Evolutionary conservation across 495 filamentous ascomycete species (phyloP), one percentile per base, ranked within the genome.

Genomic region (Neurospora sp.): DNA sequence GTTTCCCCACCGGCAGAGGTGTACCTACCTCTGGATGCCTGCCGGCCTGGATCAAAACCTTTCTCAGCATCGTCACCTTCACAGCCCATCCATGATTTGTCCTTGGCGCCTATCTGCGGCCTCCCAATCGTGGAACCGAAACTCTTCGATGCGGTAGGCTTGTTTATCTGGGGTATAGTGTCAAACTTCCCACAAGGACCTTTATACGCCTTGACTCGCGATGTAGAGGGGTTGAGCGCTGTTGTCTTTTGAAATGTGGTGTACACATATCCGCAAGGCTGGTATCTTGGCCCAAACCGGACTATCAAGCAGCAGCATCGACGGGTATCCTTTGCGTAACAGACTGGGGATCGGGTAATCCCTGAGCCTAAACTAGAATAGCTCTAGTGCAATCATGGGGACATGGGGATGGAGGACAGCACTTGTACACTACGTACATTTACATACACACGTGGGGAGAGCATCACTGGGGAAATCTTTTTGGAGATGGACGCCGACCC

Each of bases 191-290:
- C 19, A 45, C 34, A 40, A 19, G 7, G 2, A n/a, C 34, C 36
- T 28, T n/a, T 69, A 36, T 37, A 31, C 74, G 74, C 72, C 72
- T 70, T 69, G 34, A 38, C 66, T 72, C 75, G 54, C 7, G 5
- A 62, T 62, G 28, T 31, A 62, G 54, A 13, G 24, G 31, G 6
- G 13, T 62, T 34, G 54, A 31, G 24, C 28, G 28, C 28, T 31
- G 28, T 66, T 5, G 15, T 8, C 28, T 15, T 17, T 31, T 8
- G 7, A 34, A 36, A 17, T 17, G 54, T 34, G 54, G 28, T 36
- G 54, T 19, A 66, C 54, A 66, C 28, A 66, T 66, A 66, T 66
- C 54, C 28, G 54, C 54, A 66, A 66, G 54, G 54, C 54, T 66
- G 54, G 54, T 8, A 34, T 34, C 24, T 31, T 66, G 54, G 10